A percentile compares a stretch with the other conserved stretches of the same genome.
These are phyloP conservation scores for Heterobasidion occidentale DNA, from an alignment of 1,284 basidiomycete genomes.

Conservation along the genomic window DNA sequence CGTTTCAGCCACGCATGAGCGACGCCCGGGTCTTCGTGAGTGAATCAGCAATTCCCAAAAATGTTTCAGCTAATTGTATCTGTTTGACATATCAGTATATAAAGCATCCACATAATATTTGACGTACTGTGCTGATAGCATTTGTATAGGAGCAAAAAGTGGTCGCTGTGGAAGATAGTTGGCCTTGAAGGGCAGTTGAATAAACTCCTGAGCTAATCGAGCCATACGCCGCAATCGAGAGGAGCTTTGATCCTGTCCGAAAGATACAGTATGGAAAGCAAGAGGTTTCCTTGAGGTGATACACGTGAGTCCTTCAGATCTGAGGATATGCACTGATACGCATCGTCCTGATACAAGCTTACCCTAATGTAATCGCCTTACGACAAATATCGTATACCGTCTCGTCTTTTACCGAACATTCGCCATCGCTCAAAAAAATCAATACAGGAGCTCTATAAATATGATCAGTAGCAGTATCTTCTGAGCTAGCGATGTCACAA, in stretches of 20 bases:
- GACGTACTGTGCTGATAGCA: constrained; percentile 45
- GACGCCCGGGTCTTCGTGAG: constrained; percentile 46
- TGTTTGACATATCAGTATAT: constrained; percentile 14
- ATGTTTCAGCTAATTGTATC: constrained; percentile 51
- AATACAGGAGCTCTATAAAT: not conserved
- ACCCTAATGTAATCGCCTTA: not conserved
- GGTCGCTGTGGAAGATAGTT: constrained; percentile 26
- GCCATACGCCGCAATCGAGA: constrained; percentile 39
- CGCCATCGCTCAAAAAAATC: not conserved
- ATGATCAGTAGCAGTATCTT: too few relatives aligned
- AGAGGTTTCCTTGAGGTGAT: not conserved
- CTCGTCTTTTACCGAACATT: not conserved
- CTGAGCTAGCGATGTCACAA: not conserved
- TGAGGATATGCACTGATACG: too few relatives aligned
- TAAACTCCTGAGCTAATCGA: constrained; percentile 43
- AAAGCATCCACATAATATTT: constrained; percentile 1
- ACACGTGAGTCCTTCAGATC: too few relatives aligned
- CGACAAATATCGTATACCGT: not conserved
- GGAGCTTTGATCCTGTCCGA: not conserved
- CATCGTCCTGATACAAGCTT: not conserved
- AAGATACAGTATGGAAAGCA: not conserved
- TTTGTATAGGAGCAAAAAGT: constrained; percentile 41
- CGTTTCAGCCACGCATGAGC: constrained; percentile 21
- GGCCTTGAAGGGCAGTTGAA: constrained; percentile 34
- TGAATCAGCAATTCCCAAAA: constrained; percentile 52